Conservation (phyloP, 2,329 filamentous ascomycete species). For the Tympanopsis confertula region DNA sequence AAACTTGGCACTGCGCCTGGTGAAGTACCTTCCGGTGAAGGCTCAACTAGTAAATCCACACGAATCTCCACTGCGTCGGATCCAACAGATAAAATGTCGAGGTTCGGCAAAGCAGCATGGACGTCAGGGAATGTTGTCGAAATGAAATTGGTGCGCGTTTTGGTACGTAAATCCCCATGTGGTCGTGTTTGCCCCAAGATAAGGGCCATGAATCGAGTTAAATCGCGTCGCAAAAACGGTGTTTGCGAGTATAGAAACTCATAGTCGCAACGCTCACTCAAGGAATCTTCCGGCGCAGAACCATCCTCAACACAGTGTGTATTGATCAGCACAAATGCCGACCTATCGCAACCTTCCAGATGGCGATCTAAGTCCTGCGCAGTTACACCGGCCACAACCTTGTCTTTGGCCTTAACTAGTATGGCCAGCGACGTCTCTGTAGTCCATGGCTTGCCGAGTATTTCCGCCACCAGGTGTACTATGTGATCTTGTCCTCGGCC, state of each 20-base stretch:
- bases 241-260: slow-evolving; percentile 73
- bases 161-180: slow-evolving; percentile 66
- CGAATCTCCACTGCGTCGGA: slow-evolving; percentile 77
- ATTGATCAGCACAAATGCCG: slow-evolving; percentile 58
- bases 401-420: slow-evolving; percentile 39
- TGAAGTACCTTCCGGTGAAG: slow-evolving; percentile 47
- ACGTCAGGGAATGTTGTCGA: slow-evolving; percentile 84
- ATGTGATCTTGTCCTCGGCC: slow-evolving; percentile 63
- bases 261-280: slow-evolving; percentile 66
- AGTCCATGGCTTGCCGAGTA: slow-evolving; percentile 63
- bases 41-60: slow-evolving; percentile 67
- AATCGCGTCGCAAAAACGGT: slow-evolving; percentile 62
- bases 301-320: slow-evolving; percentile 64
- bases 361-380: slow-evolving; percentile 43
- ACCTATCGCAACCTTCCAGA: slow-evolving; percentile 43
- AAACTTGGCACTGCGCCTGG: slow-evolving; percentile 61
- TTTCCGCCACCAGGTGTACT: slow-evolving; percentile 64
- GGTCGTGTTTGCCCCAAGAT: slow-evolving; percentile 69
- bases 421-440: slow-evolving; percentile 42
- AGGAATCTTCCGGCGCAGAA: slow-evolving; percentile 52
- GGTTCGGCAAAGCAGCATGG: slow-evolving; percentile 67
- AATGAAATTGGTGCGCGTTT: slow-evolving; percentile 71
- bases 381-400: slow-evolving; percentile 57
- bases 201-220: slow-evolving; percentile 70
- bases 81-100: slow-evolving; percentile 78